phyloP scores from a whole-genome alignment of 306 rosid species.

The Ceratonia siliqua region DNA sequence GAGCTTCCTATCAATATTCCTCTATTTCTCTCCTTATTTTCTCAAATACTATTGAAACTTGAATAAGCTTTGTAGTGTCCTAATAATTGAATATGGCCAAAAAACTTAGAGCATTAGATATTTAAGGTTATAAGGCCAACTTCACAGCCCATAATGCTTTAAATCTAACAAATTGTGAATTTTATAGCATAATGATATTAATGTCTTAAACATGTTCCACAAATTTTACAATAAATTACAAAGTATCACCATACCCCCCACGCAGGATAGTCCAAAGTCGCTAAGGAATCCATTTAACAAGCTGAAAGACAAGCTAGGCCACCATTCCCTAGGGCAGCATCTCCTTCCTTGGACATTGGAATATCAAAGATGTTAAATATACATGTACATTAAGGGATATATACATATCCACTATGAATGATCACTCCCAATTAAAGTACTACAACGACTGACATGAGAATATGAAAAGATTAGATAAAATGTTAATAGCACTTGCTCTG shows the following conservation, averaged over 20 bases:
- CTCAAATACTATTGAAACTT: slow-evolving; percentile 15
- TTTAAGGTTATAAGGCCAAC: slow-evolving; percentile 23
- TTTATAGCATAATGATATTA: slow-evolving; percentile 19
- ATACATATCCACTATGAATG: slow-evolving; percentile 13
- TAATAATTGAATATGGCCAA: slow-evolving; percentile 23
- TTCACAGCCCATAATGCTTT: slow-evolving; percentile 9
- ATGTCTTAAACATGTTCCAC: slow-evolving; percentile 6
- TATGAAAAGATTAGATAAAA: slow-evolving; percentile 21
- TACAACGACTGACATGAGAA: slow-evolving; percentile 15
- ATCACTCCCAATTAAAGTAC: slow-evolving; percentile 5
- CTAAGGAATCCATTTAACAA: slow-evolving; percentile 80
- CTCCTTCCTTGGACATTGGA: slow-evolving; percentile 82
- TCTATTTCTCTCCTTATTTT: too few relatives aligned
- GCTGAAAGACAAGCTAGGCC: slow-evolving; percentile 84
- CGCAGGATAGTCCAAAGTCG: slow-evolving; percentile 82
- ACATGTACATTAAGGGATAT: slow-evolving; percentile 24
- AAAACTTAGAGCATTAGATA: slow-evolving; percentile 6
- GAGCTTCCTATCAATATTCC: too few relatives aligned
- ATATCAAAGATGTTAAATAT: slow-evolving; percentile 25
- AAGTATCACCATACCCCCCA: slow-evolving; percentile 67
- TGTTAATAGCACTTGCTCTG: slow-evolving; percentile 58
- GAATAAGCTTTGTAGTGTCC: slow-evolving; percentile 10
- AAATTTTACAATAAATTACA: background rate
- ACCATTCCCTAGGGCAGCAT: slow-evolving; percentile 82
- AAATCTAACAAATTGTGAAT: slow-evolving; percentile 10